Base-by-base conservation (phyloP, 495 filamentous ascomycete species). In the Staphylotrichum longicolle region DNA sequence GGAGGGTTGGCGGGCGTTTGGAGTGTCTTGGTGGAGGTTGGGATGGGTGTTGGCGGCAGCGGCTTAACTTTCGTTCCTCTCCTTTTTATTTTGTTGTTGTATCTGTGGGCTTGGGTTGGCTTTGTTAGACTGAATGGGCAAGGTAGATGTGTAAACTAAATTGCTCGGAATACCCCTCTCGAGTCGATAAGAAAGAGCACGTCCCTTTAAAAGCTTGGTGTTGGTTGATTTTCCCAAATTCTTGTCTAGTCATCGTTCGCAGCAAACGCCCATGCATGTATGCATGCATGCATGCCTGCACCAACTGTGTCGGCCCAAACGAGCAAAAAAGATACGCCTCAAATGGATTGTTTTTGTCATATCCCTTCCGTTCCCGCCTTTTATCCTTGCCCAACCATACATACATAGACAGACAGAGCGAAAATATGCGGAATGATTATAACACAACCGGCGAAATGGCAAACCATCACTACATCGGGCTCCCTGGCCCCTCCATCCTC, bases 321-420 rank as follows among this genome's bases (percentile, higher is more conserved):
- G 20, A 27, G 20, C 20, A 27, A 1, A 59, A 50, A 15, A 52
- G 44, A 44, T 37, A 59, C 47, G 57, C 57, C 48, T 52, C 39
- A 44, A 44, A 41, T 50, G 51, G 35, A 51, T n/a, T 44, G 37
- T 33, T 52, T 52, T 33, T 35, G 45, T 44, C 47, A 34, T 7
- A 42, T 11, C 47, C 57, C 39, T 58, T n/a, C 56, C 46, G 56
- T 58, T 58, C 56, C 56, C 34, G 47, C 34, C 15, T 48, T 57
- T 50, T 50, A 32, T 41, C 37, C 46, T 8, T 41, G 14, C 57
- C 47, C 34, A 52, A 52, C 47, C 20, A 27, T 27, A 27, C 57
- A 34, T 44, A 55, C 5, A 20, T 37, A 48, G 8, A 14, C 35
- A 12, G 45, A 57, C 55, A 59, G 39, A 50, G 11, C 27, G 39